Percentiles rank a stretch among this genome's conserved stretches.
phyloP scores from a whole-genome alignment of 164 flowering plant genomes.

The Tinospora cordifolia region DNA sequence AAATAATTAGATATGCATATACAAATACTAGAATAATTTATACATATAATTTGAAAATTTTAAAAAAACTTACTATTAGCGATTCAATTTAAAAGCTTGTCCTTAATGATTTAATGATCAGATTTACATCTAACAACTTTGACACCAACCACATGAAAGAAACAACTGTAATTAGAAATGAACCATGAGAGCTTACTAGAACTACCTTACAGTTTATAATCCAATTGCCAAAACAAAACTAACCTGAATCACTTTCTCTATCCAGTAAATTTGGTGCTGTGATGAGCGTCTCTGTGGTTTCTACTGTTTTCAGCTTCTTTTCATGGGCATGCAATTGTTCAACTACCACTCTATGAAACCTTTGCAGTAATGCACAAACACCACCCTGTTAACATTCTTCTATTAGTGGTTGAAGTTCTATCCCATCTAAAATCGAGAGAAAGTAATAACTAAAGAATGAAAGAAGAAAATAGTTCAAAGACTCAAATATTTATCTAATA shows the following conservation, averaged over 20 bases:
- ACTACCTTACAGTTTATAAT: constrained; percentile 10
- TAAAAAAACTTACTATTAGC: no score
- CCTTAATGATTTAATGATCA: no score
- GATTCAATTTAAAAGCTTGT: no score
- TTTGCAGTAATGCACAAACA: constrained; percentile 50
- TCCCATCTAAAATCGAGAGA: not conserved
- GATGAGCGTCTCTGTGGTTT: constrained; percentile 11
- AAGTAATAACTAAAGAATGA: not conserved
- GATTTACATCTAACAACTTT: no score
- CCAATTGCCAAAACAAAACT: not conserved
- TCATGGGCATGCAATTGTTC: constrained; percentile 30
- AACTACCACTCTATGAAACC: constrained; percentile 31
- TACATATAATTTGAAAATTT: no score
- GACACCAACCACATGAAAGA: not conserved
- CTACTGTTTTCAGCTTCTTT: not conserved
- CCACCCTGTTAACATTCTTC: constrained; percentile 49
- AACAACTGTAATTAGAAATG: not conserved
- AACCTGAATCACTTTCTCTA: constrained; percentile 22
- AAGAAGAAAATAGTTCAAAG: no score
- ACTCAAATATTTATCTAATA: not conserved
- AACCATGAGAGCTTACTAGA: not conserved
- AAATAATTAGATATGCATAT: no score
- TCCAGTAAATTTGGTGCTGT: constrained; percentile 25
- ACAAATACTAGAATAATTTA: no score
- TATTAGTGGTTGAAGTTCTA: not conserved